These are phyloP conservation scores for Exophiala sp. DNA, from an alignment of 2,329 filamentous ascomycete genomes.

Conservation along the genomic window DNA sequence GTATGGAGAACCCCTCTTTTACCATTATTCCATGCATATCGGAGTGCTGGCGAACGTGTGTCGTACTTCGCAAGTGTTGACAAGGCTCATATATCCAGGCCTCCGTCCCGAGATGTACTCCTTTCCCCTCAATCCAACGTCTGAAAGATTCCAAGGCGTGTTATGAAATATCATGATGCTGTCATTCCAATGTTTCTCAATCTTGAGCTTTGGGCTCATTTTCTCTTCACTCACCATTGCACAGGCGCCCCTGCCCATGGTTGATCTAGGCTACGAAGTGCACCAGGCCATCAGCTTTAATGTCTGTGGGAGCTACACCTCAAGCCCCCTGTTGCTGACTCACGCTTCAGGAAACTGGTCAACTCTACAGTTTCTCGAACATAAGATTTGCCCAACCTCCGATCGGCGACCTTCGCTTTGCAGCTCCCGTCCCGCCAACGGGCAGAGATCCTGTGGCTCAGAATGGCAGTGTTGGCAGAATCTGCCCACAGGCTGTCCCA, in stretches of 20 bases:
- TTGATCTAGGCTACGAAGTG: slow-evolving; percentile 55
- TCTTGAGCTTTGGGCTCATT: neutral
- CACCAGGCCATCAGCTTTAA: slow-evolving; percentile 41
- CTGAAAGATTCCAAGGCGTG: neutral
- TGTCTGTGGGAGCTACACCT: slow-evolving; percentile 10
- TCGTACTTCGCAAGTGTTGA: no score
- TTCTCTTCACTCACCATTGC: slow-evolving; percentile 1
- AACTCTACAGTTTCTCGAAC: slow-evolving; percentile 56
- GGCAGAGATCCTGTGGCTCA: slow-evolving; percentile 46
- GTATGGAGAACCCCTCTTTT: no score
- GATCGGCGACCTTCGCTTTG: slow-evolving; percentile 50
- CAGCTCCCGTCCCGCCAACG: slow-evolving; percentile 43
- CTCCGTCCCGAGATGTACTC: no score
- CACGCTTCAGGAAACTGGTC: slow-evolving; percentile 32
- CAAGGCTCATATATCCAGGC: no score
- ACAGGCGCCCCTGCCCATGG: slow-evolving; percentile 31
- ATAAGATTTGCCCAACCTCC: slow-evolving; percentile 57
- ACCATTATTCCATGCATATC: no score
- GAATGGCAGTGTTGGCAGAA: slow-evolving; percentile 40
- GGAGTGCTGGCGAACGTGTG: no score
- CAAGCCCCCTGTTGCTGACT: neutral
- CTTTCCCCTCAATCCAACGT: neutral
- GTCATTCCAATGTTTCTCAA: neutral
- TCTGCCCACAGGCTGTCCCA: slow-evolving; percentile 46
- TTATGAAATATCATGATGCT: slow-evolving; percentile 1